Base-by-base conservation (phyloP, 1,284 basidiomycete species). In the Meripilus lineatus region DNA sequence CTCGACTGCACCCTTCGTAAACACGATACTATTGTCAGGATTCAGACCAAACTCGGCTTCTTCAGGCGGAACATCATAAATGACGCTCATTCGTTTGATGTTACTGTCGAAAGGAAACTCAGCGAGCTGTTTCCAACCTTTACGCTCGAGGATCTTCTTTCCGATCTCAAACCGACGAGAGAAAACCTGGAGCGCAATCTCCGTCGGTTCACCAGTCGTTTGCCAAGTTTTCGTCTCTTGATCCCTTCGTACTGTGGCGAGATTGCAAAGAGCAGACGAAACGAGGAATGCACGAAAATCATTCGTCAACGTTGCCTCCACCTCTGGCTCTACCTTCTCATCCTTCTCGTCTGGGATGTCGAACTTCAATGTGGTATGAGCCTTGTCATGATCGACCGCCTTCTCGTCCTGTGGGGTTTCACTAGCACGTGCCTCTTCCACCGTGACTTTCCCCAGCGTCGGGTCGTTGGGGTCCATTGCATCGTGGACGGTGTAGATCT, bases 191-290 rank as follows among this genome's bases (percentile, higher is more conserved):
- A 45, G 39, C 14, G 46, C 50, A 77, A 40, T 70, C 55, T 81
- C 77, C 14, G 84, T 87, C 1, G 83, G 79, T 53, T 87, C 84
- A 23, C 84, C 84, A 36, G 78, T 77, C 1, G 80, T 77, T 32
- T 75, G 72, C 83, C 83, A 86, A 45, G 70, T 63, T 18, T 45
- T 47, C 42, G 17, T 39, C 28, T 41, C 47, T n/a, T 39, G 24
- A 15, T 37, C 38, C 24, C 32, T n/a, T 11, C 26, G 32, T 7
- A 40, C 38, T n/a, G 24, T 40, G 11, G 38, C 38, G 7, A 40
- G 24, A 28, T 40, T 40, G 23, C 38, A 40, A n/a, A 40, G 38
- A 26, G 38, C 38, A 18, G 38, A 23, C 15, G 24, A 40, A 28
- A 28, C 20, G 6, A 40, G 17, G 23, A 40, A 26, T 5, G 15